Evolutionary conservation across 768 basidiomycete species (phyloP).

Genomic region (Hericium coralloides): DNA sequence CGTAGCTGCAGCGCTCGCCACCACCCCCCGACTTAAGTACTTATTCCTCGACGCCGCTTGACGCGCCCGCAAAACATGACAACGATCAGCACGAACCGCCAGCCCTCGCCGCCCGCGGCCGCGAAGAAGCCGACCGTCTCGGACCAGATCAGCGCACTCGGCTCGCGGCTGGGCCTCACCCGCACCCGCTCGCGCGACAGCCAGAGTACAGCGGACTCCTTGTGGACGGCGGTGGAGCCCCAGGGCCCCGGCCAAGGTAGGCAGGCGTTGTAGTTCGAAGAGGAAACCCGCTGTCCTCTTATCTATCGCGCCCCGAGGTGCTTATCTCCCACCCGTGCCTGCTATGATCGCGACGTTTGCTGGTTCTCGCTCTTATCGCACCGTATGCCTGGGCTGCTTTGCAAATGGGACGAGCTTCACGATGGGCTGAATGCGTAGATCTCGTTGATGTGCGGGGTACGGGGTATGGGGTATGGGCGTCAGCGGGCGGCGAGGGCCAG

Average conservation of each 20-base stretch:
- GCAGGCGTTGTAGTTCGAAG: neutral
- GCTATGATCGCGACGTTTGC: neutral
- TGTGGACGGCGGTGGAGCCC: neutral
- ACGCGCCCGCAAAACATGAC: neutral
- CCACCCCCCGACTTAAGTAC: neutral
- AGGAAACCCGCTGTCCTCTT: neutral
- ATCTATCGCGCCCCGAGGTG: neutral
- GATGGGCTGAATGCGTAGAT: too few species aligned
- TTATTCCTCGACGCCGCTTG: neutral
- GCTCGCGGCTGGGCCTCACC: neutral
- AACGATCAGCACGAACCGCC: neutral
- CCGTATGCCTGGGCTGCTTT: too few species aligned
- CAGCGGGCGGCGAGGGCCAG: too few species aligned
- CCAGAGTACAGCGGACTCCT: neutral
- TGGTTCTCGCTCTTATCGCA: neutral
- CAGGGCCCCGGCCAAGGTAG: neutral
- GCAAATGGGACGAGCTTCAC: too few species aligned
- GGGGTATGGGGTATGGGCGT: too few species aligned
- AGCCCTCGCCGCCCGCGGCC: neutral
- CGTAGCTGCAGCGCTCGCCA: neutral
- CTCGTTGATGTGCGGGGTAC: too few species aligned
- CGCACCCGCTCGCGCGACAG: neutral
- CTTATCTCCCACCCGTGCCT: neutral
- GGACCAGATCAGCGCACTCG: neutral
- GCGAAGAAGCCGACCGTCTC: neutral